phyloP scores from a whole-genome alignment of 2,329 filamentous ascomycete species.

The Colletotrichum somersetense region DNA sequence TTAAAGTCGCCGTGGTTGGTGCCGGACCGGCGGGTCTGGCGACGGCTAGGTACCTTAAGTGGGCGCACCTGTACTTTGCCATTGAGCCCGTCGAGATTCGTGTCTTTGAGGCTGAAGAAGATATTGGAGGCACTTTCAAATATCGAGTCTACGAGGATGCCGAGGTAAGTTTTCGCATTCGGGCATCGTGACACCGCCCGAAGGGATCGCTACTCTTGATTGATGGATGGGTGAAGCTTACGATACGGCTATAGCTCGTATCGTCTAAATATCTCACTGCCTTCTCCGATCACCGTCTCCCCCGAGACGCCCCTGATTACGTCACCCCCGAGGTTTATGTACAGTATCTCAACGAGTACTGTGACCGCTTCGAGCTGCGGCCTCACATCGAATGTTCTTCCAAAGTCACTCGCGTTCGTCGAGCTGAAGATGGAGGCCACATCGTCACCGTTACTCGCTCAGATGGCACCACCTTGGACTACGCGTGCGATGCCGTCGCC shows the following conservation, averaged over 20 bases:
- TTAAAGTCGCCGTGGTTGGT: conserved; percentile 57
- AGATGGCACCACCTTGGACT: conserved; percentile 23
- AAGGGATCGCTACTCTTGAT: not conserved
- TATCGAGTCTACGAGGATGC: conserved; percentile 63
- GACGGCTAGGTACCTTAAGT: conserved; percentile 57
- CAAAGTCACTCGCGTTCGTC: conserved; percentile 48
- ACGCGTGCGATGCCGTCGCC: conserved; percentile 59
- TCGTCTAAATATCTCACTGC: conserved; percentile 64
- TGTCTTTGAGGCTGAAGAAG: conserved; percentile 59
- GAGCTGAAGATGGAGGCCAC: conserved; percentile 20
- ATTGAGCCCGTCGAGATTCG: conserved; percentile 55
- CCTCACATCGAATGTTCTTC: conserved; percentile 53
- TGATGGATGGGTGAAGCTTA: not conserved
- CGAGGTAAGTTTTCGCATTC: conserved; percentile 46
- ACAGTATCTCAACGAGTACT: conserved; percentile 58
- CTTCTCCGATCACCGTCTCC: conserved; percentile 63
- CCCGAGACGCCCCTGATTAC: conserved; percentile 59
- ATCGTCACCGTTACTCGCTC: conserved; percentile 17
- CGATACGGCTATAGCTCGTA: conserved; percentile 48
- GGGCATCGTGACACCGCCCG: not conserved
- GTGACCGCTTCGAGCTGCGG: conserved; percentile 54
- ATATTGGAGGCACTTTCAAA: conserved; percentile 62
- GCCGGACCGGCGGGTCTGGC: conserved; percentile 59
- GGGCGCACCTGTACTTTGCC: conserved; percentile 55
- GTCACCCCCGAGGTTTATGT: conserved; percentile 56